Evolutionary conservation across 2,329 filamentous ascomycete species (phyloP).

Genomic region (Fusarium virguliforme): DNA sequence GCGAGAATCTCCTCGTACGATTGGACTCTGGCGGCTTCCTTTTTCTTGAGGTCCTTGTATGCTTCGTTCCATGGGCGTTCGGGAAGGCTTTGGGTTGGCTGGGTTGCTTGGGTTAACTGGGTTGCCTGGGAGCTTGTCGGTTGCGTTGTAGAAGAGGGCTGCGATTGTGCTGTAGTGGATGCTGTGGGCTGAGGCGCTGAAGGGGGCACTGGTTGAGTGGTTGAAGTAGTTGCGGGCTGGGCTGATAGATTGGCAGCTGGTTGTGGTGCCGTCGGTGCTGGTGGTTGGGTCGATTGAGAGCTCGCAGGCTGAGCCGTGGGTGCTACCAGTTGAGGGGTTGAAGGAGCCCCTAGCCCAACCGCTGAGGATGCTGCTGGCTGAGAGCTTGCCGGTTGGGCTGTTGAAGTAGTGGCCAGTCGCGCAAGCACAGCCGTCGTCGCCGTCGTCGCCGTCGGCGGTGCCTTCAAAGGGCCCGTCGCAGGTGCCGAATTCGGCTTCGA

Average conservation of each 20-base stretch:
- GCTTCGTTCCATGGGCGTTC: slow-evolving; percentile 44
- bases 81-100: background rate
- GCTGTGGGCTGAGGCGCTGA: background rate
- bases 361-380: background rate
- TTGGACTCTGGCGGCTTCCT: slow-evolving; percentile 35
- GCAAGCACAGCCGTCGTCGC: background rate
- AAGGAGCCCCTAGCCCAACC: background rate
- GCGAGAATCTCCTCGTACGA: slow-evolving; percentile 45
- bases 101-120: background rate
- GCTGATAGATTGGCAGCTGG: background rate
- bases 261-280: no score
- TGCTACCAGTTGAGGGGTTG: background rate
- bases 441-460: background rate
- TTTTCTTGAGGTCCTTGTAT: slow-evolving; percentile 38
- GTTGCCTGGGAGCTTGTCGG: background rate
- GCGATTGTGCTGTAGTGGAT: background rate
- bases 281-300: no score
- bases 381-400: background rate
- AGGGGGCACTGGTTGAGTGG: background rate
- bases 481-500: background rate
- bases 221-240: background rate
- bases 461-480: background rate
- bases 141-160: background rate
- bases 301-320: no score
- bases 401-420: background rate